Evolutionary conservation across 148 eudicot genomes (phyloP).

Genomic region (Chenopodium formosanum): DNA sequence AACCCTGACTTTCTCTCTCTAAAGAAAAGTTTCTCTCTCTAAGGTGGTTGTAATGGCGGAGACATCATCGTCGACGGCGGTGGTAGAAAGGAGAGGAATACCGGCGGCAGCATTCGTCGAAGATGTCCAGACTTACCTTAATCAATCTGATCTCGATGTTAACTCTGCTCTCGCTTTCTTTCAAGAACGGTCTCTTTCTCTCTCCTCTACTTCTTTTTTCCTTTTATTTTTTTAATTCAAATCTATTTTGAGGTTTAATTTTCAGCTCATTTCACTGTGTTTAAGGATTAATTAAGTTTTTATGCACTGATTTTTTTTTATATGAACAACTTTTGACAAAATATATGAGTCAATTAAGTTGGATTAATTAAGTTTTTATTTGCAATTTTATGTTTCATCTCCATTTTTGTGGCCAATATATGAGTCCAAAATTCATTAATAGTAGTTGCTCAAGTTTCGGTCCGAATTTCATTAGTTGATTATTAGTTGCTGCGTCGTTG

Average conservation of each 20-base stretch:
- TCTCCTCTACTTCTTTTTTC: constrained; percentile 7
- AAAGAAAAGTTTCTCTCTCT: constrained; percentile 7
- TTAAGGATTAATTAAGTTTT: background rate
- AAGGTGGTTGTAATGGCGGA: constrained; percentile 23
- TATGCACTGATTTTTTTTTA: background rate
- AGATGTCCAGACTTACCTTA: constrained; percentile 68
- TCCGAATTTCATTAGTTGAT: too few species aligned
- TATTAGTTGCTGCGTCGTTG: too few species aligned
- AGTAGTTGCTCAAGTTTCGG: too few species aligned
- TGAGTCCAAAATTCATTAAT: background rate
- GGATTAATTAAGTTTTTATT: background rate
- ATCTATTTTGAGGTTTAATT: background rate
- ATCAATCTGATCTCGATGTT: constrained; percentile 66
- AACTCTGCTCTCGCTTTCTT: constrained; percentile 75
- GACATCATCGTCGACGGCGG: constrained; percentile 14
- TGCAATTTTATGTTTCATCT: background rate
- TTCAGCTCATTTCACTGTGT: background rate
- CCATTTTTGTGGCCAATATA: background rate
- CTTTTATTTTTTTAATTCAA: background rate
- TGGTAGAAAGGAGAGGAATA: constrained; percentile 66
- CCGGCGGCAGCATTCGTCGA: constrained; percentile 76
- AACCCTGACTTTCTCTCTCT: constrained; percentile 8
- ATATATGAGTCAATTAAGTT: too few species aligned
- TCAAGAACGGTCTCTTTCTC: constrained; percentile 64
- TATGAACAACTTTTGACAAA: background rate